A percentile compares a stretch with the other conserved stretches of the same genome.
phyloP scores from a whole-genome alignment of 2,329 filamentous ascomycete species.

The Aspergillus calidoustus region DNA sequence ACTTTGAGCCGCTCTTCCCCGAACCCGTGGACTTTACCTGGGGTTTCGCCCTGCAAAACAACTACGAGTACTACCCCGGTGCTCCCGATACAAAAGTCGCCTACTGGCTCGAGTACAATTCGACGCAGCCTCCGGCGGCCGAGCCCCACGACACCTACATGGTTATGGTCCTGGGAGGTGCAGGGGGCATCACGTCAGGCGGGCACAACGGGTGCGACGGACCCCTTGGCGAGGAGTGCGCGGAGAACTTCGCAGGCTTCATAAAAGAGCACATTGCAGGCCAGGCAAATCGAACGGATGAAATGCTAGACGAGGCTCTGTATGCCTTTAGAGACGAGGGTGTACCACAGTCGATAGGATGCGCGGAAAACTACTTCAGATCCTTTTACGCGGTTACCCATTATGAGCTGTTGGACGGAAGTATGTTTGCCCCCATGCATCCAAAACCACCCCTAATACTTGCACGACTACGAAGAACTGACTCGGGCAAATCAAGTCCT shows the following conservation, averaged over 20 bases:
- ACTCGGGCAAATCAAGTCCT: neutral
- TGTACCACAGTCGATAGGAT: neutral
- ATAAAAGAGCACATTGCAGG: neutral
- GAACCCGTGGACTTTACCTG: neutral
- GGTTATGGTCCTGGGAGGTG: neutral
- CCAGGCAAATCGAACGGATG: neutral
- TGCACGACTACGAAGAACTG: neutral
- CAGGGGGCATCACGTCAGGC: neutral
- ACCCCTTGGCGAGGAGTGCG: neutral
- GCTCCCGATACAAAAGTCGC: conserved; percentile 1
- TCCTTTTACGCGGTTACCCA: neutral
- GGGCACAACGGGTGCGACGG: conserved; percentile 3
- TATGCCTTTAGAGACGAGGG: neutral
- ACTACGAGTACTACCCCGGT: neutral
- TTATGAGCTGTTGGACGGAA: neutral
- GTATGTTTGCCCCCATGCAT: neutral
- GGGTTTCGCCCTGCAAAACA: conserved; percentile 1
- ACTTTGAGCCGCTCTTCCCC: neutral
- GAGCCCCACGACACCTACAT: conserved; percentile 4
- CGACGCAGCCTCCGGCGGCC: neutral
- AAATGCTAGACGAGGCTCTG: neutral
- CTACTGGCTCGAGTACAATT: conserved; percentile 5
- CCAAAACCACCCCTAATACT: neutral
- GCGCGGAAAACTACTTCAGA: neutral
- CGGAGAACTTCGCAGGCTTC: neutral